phyloP scores from a whole-genome alignment of 2,329 filamentous ascomycete species.

The Graphilbum fragrans region DNA sequence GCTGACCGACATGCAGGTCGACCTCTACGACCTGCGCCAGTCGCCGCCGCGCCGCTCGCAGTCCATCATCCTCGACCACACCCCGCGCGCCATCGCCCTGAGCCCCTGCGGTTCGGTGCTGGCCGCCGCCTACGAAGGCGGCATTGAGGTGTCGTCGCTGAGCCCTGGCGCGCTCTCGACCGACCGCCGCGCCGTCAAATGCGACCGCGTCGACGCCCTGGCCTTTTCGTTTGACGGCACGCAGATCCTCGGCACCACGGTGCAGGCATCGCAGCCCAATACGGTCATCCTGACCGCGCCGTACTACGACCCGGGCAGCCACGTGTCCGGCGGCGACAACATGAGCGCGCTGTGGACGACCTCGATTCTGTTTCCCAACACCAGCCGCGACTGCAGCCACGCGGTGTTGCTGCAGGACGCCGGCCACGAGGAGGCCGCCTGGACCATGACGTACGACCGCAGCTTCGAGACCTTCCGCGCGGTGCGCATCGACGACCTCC shows the following conservation, averaged over 20 bases:
- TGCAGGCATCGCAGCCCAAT: constrained; percentile 49
- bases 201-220: constrained; percentile 60
- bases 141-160: constrained; percentile 78
- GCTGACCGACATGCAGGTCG: constrained; percentile 71
- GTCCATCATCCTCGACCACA: constrained; percentile 66
- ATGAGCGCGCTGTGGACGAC: constrained; percentile 74
- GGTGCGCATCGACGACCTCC: constrained; percentile 61
- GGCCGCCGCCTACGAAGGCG: constrained; percentile 73
- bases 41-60: constrained; percentile 58
- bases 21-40: constrained; percentile 63
- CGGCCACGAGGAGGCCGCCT: constrained; percentile 52
- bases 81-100: constrained; percentile 64
- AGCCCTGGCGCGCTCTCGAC: constrained; percentile 49
- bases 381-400: constrained; percentile 67
- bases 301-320: constrained; percentile 62
- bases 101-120: constrained; percentile 73
- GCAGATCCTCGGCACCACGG: constrained; percentile 65
- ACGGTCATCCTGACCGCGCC: constrained; percentile 70
- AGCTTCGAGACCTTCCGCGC: constrained; percentile 68
- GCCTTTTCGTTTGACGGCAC: constrained; percentile 69
- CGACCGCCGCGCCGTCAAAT: constrained; percentile 66
- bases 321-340: constrained; percentile 38
- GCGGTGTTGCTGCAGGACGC: constrained; percentile 53
- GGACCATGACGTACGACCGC: constrained; percentile 68
- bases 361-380: constrained; percentile 73